phyloP scores from a whole-genome alignment of 192 early-diverging fungal genomes.

The Linnemannia elongata region DNA sequence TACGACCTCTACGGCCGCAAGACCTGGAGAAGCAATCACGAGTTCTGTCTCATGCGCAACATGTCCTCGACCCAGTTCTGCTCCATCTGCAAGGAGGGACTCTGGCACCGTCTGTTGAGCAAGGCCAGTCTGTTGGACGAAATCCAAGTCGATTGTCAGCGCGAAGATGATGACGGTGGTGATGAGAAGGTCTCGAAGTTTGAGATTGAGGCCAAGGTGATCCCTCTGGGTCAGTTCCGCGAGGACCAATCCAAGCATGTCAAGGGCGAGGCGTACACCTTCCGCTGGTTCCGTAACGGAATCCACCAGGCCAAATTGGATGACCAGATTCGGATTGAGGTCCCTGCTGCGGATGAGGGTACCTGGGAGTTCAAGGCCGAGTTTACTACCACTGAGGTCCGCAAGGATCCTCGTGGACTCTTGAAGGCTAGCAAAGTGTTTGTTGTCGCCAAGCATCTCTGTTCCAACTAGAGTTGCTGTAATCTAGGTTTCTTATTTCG shows the following conservation, averaged over 20 bases:
- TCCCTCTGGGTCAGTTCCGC: slow-evolving; percentile 69
- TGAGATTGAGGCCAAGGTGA: slow-evolving; percentile 36
- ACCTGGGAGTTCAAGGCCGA: slow-evolving; percentile 62
- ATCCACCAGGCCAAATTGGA: slow-evolving; percentile 35
- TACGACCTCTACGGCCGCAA: slow-evolving; percentile 58
- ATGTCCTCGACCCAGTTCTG: slow-evolving; percentile 66
- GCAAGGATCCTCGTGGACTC: slow-evolving; percentile 59
- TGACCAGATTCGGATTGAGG: slow-evolving; percentile 35
- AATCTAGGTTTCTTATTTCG: neutral
- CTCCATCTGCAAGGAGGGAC: slow-evolving; percentile 70
- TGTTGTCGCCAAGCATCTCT: slow-evolving; percentile 31
- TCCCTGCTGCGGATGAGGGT: slow-evolving; percentile 39
- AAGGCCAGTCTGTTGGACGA: slow-evolving; percentile 65
- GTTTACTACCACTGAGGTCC: slow-evolving; percentile 61
- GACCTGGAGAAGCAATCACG: slow-evolving; percentile 69
- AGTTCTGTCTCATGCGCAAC: slow-evolving; percentile 74
- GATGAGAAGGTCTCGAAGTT: neutral
- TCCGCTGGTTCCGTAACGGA: slow-evolving; percentile 59
- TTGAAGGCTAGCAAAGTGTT: slow-evolving; percentile 57
- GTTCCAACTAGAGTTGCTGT: slow-evolving; percentile 9
- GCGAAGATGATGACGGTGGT: neutral
- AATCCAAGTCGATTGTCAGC: slow-evolving; percentile 53
- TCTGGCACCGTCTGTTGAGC: slow-evolving; percentile 65
- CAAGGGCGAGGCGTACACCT: slow-evolving; percentile 52
- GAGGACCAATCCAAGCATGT: slow-evolving; percentile 39